A percentile compares a stretch with the other conserved stretches of the same genome.
phyloP scores from a whole-genome alignment of 1,139 yeast species.

The Yamadazyma pseudoaaseri region DNA sequence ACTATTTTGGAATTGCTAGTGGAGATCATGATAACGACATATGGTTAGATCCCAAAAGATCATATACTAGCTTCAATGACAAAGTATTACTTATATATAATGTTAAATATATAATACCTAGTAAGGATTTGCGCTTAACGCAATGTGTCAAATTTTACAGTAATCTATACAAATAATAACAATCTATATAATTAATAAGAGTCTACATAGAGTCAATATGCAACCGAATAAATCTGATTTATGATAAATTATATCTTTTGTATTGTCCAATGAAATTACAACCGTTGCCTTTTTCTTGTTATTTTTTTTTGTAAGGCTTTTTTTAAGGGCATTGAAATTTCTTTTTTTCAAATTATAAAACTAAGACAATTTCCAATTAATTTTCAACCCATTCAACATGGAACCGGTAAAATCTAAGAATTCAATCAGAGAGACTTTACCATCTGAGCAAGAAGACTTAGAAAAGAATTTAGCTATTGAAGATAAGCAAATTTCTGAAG shows the following conservation, averaged over 20 bases:
- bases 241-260: no score
- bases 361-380: background rate
- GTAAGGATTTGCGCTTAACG: no score
- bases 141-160: no score
- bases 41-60: no score
- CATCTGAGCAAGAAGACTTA: constrained; percentile 6
- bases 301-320: constrained; percentile 3
- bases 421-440: constrained; percentile 10
- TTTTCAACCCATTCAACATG: constrained; percentile 6
- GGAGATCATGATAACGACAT: background rate
- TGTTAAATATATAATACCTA: no score
- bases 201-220: no score
- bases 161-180: no score
- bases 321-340: constrained; percentile 4
- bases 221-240: no score
- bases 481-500: constrained; percentile 6
- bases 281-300: constrained; percentile 2
- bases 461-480: constrained; percentile 10
- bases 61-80: no score
- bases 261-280: constrained; percentile 2
- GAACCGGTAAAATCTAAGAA: constrained; percentile 15
- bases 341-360: constrained; percentile 1
- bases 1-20: no score
- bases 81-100: no score
- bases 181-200: no score